These are phyloP conservation scores for Westerdykella ornata DNA, from an alignment of 2,329 filamentous ascomycete species.

Conservation along the genomic window DNA sequence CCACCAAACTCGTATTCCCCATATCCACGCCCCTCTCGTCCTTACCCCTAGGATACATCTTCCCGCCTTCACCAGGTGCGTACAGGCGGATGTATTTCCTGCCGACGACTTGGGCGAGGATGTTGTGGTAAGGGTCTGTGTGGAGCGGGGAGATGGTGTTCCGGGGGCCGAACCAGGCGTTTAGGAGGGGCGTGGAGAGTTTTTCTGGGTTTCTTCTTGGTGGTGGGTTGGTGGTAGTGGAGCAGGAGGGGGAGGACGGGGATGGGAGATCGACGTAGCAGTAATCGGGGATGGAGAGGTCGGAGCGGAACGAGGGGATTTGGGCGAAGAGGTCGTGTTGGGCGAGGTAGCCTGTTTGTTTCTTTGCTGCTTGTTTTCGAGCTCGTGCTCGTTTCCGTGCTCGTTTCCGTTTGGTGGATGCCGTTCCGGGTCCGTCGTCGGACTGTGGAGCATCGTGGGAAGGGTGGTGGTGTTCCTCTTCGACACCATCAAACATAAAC, in stretches of 20 bases:
- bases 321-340: slow-evolving; percentile 85
- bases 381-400: background rate
- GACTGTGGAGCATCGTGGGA: background rate
- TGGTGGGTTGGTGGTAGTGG: slow-evolving; percentile 1
- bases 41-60: slow-evolving; percentile 55
- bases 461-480: background rate
- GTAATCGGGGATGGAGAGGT: slow-evolving; percentile 76
- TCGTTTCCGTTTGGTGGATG: too few species aligned
- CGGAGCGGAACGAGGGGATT: slow-evolving; percentile 66
- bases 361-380: background rate
- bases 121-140: slow-evolving; percentile 89
- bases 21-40: slow-evolving; percentile 72
- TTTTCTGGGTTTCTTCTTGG: slow-evolving; percentile 13
- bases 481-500: slow-evolving; percentile 47
- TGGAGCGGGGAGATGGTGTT: slow-evolving; percentile 89
- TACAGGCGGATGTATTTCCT: slow-evolving; percentile 90
- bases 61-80: slow-evolving; percentile 54
- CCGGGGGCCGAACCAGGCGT: slow-evolving; percentile 87
- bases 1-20: slow-evolving; percentile 79
- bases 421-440: too few species aligned
- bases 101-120: slow-evolving; percentile 83
- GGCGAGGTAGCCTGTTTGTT: slow-evolving; percentile 70
- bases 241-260: slow-evolving; percentile 2
- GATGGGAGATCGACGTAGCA: slow-evolving; percentile 66
- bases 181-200: slow-evolving; percentile 59